A percentile compares a stretch with the other conserved stretches of the same genome.
These are phyloP conservation scores for Stagonosporopsis chrysanthemi DNA, from an alignment of 2,329 filamentous ascomycete species.

Conservation along the genomic window DNA sequence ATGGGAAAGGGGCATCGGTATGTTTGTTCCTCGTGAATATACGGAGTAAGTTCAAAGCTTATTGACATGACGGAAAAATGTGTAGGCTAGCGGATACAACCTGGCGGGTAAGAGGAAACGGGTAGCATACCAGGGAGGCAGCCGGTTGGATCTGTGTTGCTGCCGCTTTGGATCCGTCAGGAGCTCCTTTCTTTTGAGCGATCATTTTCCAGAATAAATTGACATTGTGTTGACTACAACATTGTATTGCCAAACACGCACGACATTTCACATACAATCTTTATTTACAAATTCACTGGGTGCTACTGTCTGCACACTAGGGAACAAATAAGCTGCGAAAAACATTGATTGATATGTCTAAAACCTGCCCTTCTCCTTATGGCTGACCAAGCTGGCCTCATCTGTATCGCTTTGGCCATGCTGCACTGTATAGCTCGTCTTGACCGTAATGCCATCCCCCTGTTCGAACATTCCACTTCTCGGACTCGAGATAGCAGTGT, in stretches of 20 bases:
- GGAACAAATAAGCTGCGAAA: neutral
- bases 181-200: too few species aligned
- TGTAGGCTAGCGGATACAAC: neutral
- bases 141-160: too few species aligned
- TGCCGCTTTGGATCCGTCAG: neutral
- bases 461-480: slow-evolving; percentile 10
- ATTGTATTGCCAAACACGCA: too few species aligned
- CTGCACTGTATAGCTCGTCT: slow-evolving; percentile 30
- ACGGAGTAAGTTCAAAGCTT: neutral
- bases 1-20: slow-evolving; percentile 1
- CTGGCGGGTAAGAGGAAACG: neutral
- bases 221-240: too few species aligned
- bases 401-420: slow-evolving; percentile 27
- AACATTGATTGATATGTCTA: neutral
- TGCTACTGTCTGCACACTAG: too few species aligned
- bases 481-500: slow-evolving; percentile 8
- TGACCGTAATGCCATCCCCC: slow-evolving; percentile 28
- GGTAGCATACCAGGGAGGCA: neutral
- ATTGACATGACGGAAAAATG: neutral
- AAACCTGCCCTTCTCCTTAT: slow-evolving; percentile 12
- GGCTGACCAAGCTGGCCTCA: slow-evolving; percentile 27
- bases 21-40: neutral
- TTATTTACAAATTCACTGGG: too few species aligned
- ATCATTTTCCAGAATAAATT: too few species aligned
- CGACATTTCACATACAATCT: too few species aligned